Evolutionary conservation across 1,284 basidiomycete species (phyloP).

Genomic region (Ganoderma lingzhi): DNA sequence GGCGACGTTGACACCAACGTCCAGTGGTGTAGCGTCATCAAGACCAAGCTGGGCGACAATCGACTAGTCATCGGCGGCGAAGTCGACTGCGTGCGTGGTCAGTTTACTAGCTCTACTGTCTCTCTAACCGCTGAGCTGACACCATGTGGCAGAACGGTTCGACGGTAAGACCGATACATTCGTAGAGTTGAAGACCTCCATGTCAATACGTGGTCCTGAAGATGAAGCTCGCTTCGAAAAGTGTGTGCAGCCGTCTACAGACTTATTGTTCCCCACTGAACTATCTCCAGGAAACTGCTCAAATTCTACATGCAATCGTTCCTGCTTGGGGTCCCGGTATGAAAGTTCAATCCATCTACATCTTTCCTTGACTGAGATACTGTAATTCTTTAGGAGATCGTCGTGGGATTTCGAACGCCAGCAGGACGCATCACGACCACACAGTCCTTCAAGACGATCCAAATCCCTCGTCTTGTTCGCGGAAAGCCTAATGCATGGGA

Average conservation of each 20-base stretch:
- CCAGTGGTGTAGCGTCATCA: slow-evolving; percentile 95
- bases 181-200: slow-evolving; percentile 94
- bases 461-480: slow-evolving; percentile 79
- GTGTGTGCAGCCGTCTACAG: slow-evolving; percentile 49
- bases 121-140: background rate
- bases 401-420: slow-evolving; percentile 92
- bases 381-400: slow-evolving; percentile 67
- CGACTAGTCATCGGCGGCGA: slow-evolving; percentile 94
- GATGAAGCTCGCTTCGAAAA: slow-evolving; percentile 87
- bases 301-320: slow-evolving; percentile 98
- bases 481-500: slow-evolving; percentile 83
- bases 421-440: slow-evolving; percentile 70
- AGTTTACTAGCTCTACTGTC: slow-evolving; percentile 28
- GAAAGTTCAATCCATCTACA: slow-evolving; percentile 38
- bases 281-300: slow-evolving; percentile 74
- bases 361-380: slow-evolving; percentile 1
- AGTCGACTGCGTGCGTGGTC: slow-evolving; percentile 92
- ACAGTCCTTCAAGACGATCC: slow-evolving; percentile 75
- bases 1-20: slow-evolving; percentile 93
- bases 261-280: background rate
- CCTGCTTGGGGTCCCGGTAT: slow-evolving; percentile 87
- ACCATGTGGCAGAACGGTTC: slow-evolving; percentile 55
- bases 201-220: slow-evolving; percentile 72
- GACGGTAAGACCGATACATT: slow-evolving; percentile 69
- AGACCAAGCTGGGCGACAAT: slow-evolving; percentile 84